phyloP scores from a whole-genome alignment of 2,329 filamentous ascomycete species.

The Penicillium sclerotiorum region DNA sequence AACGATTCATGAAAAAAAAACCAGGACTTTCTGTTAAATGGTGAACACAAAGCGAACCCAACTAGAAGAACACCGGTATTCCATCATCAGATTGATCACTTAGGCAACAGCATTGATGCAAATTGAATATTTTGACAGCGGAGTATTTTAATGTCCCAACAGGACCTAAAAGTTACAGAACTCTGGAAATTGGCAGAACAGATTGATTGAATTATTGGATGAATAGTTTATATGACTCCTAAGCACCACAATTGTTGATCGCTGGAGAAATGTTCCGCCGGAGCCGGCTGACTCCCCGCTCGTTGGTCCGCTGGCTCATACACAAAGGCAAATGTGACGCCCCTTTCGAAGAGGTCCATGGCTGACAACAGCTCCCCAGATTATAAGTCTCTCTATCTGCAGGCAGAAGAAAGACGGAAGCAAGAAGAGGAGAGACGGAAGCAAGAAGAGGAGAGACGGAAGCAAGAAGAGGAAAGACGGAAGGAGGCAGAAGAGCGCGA shows the following conservation, averaged over 20 bases:
- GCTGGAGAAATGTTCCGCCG: not conserved
- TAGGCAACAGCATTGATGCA: too few relatives aligned
- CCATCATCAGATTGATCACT: not conserved
- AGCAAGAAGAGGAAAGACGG: not conserved
- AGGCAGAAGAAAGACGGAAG: conserved; percentile 1
- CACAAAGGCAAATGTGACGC: not conserved
- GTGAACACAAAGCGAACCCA: not conserved
- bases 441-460: not conserved
- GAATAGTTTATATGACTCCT: too few relatives aligned
- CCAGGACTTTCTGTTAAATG: not conserved
- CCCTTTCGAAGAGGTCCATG: not conserved
- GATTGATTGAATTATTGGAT: too few relatives aligned
- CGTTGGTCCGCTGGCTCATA: not conserved
- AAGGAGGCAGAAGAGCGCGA: conserved; percentile 2
- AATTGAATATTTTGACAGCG: too few relatives aligned
- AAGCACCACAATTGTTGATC: not conserved
- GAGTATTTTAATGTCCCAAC: too few relatives aligned
- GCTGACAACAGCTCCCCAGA: not conserved
- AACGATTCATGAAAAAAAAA: not conserved
- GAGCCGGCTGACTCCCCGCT: not conserved
- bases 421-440: not conserved
- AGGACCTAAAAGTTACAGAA: too few relatives aligned
- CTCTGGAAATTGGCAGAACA: too few relatives aligned
- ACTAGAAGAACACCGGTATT: not conserved
- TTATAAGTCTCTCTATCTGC: conserved; percentile 3